Percentiles rank a stretch among this genome's conserved stretches.
These are phyloP conservation scores for Nemania bipapillata DNA, from an alignment of 2,329 filamentous ascomycete species.

Conservation along the genomic window DNA sequence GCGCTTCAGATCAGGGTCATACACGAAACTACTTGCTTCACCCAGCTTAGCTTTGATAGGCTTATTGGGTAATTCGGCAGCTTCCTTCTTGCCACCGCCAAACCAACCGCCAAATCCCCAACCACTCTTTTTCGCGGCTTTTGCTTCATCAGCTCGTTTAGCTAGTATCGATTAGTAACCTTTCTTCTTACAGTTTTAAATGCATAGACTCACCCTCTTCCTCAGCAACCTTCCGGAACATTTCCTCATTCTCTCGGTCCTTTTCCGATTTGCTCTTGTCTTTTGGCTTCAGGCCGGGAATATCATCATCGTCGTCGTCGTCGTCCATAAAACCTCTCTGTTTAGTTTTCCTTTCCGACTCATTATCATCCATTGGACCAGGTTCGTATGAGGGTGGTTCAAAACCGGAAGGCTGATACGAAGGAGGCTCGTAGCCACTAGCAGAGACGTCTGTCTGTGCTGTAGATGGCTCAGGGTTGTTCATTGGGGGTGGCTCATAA, in stretches of 20 bases:
- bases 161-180: constrained; percentile 56
- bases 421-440: constrained; percentile 68
- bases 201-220: constrained; percentile 68
- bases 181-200: neutral
- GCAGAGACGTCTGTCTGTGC: constrained; percentile 47
- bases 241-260: constrained; percentile 83
- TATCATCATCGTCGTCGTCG: constrained; percentile 81
- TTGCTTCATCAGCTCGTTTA: constrained; percentile 67
- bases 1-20: constrained; percentile 93
- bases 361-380: constrained; percentile 59
- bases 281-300: constrained; percentile 63
- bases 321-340: constrained; percentile 86
- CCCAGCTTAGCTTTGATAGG: constrained; percentile 93
- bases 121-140: constrained; percentile 69
- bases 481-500: constrained; percentile 61
- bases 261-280: constrained; percentile 73
- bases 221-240: constrained; percentile 85
- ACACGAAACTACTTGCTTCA: constrained; percentile 91
- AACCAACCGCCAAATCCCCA: constrained; percentile 92
- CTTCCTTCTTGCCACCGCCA: constrained; percentile 73
- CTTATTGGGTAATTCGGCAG: constrained; percentile 64
- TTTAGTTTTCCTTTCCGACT: constrained; percentile 67
- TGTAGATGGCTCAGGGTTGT: constrained; percentile 49
- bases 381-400: constrained; percentile 69
- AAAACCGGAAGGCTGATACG: constrained; percentile 69